Conservation (phyloP, 2,329 filamentous ascomycete species). For the Aurifilum marmelostoma region DNA sequence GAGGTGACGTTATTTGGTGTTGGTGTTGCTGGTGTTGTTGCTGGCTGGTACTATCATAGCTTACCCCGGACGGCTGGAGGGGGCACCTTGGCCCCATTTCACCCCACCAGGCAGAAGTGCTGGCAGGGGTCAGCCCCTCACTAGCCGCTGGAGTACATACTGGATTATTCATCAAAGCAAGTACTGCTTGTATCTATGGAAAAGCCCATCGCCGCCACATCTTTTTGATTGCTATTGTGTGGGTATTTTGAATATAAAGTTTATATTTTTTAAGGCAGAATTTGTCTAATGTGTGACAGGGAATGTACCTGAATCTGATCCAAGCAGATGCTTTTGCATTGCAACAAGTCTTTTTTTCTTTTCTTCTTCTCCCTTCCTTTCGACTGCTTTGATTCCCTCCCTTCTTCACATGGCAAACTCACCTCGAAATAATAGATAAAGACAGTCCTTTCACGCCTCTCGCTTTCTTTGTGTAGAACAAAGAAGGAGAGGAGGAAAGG, state of each 20-base stretch:
- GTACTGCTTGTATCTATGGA: too few relatives aligned
- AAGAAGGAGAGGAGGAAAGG: too few relatives aligned
- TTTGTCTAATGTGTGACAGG: too few relatives aligned
- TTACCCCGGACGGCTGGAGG: not conserved
- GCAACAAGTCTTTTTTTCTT: not conserved
- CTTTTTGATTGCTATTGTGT: too few relatives aligned
- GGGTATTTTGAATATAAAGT: too few relatives aligned
- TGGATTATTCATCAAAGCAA: not conserved
- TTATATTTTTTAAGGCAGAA: too few relatives aligned
- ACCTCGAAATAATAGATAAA: too few relatives aligned
- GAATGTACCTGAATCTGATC: too few relatives aligned
- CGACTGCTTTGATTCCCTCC: too few relatives aligned
- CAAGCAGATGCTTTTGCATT: too few relatives aligned
- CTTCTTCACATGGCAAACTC: not conserved
- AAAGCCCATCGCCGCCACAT: too few relatives aligned
- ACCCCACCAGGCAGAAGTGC: slow-evolving; percentile 4
- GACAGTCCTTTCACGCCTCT: not conserved
- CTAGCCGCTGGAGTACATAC: not conserved
- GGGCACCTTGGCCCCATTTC: not conserved
- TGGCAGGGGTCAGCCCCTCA: not conserved
- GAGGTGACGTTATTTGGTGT: not conserved
- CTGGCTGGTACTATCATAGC: not conserved
- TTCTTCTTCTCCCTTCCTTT: not conserved
- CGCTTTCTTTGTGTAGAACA: not conserved
- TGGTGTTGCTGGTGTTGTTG: not conserved